Percentiles rank a stretch among this genome's conserved stretches.
phyloP scores from a whole-genome alignment of 768 basidiomycete genomes.

The Rhizopogon roseolus region DNA sequence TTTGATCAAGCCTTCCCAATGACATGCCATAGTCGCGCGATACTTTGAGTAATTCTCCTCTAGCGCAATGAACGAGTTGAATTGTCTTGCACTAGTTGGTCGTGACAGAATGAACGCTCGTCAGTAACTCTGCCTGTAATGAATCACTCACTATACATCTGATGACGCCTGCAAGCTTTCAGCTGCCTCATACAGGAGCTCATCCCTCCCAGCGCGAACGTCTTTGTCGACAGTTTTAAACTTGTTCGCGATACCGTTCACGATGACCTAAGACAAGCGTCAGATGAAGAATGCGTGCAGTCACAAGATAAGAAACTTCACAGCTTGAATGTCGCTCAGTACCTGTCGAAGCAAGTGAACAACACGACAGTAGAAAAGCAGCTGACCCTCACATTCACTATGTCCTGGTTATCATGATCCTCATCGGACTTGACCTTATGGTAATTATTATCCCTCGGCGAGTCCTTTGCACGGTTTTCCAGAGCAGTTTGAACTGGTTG shows the following conservation, averaged over 20 bases:
- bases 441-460: not conserved
- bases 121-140: not conserved
- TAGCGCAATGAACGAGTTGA: constrained; percentile 49
- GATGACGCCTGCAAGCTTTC: constrained; percentile 41
- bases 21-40: constrained; percentile 33
- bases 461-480: not conserved
- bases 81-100: constrained; percentile 39
- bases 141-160: constrained; percentile 17
- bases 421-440: not conserved
- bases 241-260: constrained; percentile 39
- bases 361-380: not conserved
- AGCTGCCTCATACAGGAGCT: constrained; percentile 42
- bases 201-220: constrained; percentile 38
- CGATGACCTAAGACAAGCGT: constrained; percentile 37
- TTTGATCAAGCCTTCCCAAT: constrained; percentile 39
- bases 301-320: constrained; percentile 9
- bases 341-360: constrained; percentile 28
- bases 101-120: not conserved
- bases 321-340: constrained; percentile 47
- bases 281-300: constrained; percentile 6
- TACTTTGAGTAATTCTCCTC: constrained; percentile 48
- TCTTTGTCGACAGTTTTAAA: constrained; percentile 45
- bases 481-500: not conserved
- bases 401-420: constrained; percentile 24
- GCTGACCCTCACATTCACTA: constrained; percentile 36